Evolutionary conservation across 257 asterid species (phyloP), one percentile per base, ranked within the genome.

Genomic region (Thymus mandschuricus): DNA sequence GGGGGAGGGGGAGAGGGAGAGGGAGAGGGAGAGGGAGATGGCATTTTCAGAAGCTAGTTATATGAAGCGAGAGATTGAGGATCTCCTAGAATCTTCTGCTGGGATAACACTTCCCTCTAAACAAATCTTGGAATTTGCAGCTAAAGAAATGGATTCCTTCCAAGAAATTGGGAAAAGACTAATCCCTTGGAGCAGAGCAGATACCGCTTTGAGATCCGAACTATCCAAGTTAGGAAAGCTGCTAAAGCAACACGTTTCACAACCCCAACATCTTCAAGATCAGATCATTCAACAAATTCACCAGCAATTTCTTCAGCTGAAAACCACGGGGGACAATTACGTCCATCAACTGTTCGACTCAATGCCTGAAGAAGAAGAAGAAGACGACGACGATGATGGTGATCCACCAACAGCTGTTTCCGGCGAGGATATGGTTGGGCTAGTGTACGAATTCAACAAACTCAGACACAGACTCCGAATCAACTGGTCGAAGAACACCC

Each of bases 101-200:
- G 61, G 48, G 21, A 27, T 33, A 33, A 27, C 52, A 7, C 44
- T 70, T 33, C 5, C 60, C 28, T 15, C 29, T 48, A 44, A 0
- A 11, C 43, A 60, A 60, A 60, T 71, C 75, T 10, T 71, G 21
- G 15, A 49, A 7, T 60, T 50, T 34, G 69, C 52, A 3, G 6
- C 21, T 13, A 6, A 0, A 10, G 68, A 60, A 63, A 27, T 63
- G 68, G 68, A 63, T 63, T 43, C 68, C 68, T 27, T 63, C 6
- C 68, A 43, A 63, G 54, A 63, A 63, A 63, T 10, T 29, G 3
- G 40, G 38, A 63, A 63, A 28, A 43, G 55, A 63, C 44, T 63
- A 43, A 43, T 63, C 9, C 68, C 55, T 44, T 63, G 68, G 68
- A 63, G 68, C 55, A 63, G 68, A 44, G 55, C 55, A 43, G 68